Conservation (phyloP, 1,139 yeast species). For the Scheffersomyces segobiensis region DNA sequence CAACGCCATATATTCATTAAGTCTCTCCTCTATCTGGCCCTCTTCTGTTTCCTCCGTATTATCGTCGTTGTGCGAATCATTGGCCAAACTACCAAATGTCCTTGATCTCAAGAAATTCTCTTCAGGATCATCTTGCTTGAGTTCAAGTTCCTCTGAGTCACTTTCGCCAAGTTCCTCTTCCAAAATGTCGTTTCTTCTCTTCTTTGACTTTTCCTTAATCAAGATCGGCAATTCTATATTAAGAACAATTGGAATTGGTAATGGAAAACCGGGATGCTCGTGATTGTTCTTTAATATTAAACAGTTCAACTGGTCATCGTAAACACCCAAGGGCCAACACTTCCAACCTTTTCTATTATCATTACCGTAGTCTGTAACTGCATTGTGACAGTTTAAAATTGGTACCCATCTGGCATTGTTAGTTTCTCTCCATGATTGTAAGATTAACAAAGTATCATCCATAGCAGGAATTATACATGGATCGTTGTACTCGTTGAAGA, state of each 20-base stretch:
- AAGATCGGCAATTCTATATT: constrained; percentile 65
- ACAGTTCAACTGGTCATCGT: constrained; percentile 68
- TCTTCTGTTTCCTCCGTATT: constrained; percentile 31
- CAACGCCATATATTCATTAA: constrained; percentile 49
- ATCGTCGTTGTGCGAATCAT: constrained; percentile 40
- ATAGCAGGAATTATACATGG: constrained; percentile 78
- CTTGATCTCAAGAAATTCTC: constrained; percentile 46
- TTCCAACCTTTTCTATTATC: constrained; percentile 50
- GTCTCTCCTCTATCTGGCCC: constrained; percentile 46
- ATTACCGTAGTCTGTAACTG: constrained; percentile 54
- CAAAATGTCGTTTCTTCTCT: constrained; percentile 16
- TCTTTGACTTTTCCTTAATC: constrained; percentile 19
- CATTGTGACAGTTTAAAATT: constrained; percentile 63
- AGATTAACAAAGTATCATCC: constrained; percentile 67
- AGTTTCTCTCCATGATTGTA: constrained; percentile 77
- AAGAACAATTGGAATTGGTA: constrained; percentile 81
- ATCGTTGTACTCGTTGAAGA: constrained; percentile 82
- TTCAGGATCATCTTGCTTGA: constrained; percentile 42
- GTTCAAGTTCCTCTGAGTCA: constrained; percentile 16
- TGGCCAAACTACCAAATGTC: constrained; percentile 51
- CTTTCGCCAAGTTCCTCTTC: constrained; percentile 24
- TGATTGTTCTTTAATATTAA: constrained; percentile 64
- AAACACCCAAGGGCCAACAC: constrained; percentile 89
- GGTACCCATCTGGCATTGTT: constrained; percentile 88
- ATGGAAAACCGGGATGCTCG: constrained; percentile 64